Evolutionary conservation across 106 monocot genomes (phyloP), one percentile per base, ranked within the genome.

Genomic region (Acanthochlamys bracteata): DNA sequence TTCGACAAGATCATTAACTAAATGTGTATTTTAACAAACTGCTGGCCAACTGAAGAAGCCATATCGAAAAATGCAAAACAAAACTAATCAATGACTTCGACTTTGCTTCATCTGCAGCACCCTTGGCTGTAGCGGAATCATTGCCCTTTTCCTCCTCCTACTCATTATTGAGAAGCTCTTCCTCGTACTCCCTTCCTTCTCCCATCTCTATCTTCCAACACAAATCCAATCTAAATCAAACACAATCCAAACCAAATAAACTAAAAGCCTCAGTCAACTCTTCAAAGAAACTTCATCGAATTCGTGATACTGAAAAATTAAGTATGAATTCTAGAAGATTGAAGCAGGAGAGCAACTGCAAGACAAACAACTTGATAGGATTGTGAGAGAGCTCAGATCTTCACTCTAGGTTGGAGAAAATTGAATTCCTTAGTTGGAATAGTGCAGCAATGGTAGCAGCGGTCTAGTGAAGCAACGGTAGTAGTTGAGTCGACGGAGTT

Each of bases 111-210:
- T 93, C 89, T 20, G 78, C 83, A 13, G 63, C 17, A 17, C 76
- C 69, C 76, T 93, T 93, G 25, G 69, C 89, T 27, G 79, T 78
- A 26, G 63, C 55, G 14, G 82, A 80, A 52, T 86, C 83, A 40
- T 75, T 74, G 16, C 75, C 86, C 79, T 89, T 89, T 63, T 86
- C 93, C 11, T 93, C 93, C 7, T 93, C 93, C 64, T 93, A 89
- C 39, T 93, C 93, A 71, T 93, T 89, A 72, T 93, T 89, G 57
- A 93, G 85, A 54, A 93, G 86, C 85, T 93, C 93, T 86, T 93
- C 93, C 74, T 89, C 93, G 79, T 89, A 93, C 22, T 71, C 89
- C 61, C 76, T 93, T 14, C 42, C 80, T 74, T 93, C 93, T 59
- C 85, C 93, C 93, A 93, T 93, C 59, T 12, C 49, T 49, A 17